Base-by-base conservation (phyloP, 352 stramenopile genomes). In the Phytophthora brassicae region DNA sequence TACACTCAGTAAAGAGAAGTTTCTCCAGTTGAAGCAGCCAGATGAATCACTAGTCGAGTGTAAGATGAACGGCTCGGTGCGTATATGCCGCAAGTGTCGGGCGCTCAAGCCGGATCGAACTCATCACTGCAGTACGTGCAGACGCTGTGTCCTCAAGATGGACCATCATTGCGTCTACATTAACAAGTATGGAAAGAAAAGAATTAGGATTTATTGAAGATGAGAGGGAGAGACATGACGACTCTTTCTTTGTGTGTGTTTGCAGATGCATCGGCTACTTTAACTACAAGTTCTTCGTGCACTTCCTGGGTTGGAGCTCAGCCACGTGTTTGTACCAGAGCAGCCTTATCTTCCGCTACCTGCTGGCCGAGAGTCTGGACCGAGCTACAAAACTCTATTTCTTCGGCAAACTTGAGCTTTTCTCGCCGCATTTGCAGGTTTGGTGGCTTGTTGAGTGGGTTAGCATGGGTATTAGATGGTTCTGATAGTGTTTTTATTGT, bases 241-340 rank as follows among this genome's bases (percentile, higher is more conserved):
- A 14, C n/a, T 14, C 12, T 33, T 33, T 49, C 20, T 31, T 11
- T 49, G n/a, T 29, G 5, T 48, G 6, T 35, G 13, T 26, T 19
- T 45, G 23, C 50, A 93, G 84, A 44, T 94, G 86, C 66, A 94
- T 95, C 59, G 86, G 86, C 9, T 91, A 88, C 64, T 84, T 88
- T 68, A 95, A 95, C 71, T 95, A 95, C 80, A 95, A 95, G 72
- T 94, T 88, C 60, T 95, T 95, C 56, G 60, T 95, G 44, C 77
- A 85, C 46, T 95, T 95, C 60, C 74, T 95, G 24, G 81, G 74
- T 26, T 95, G 84, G 84, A 90, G 81, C 44, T 56, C 84, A 0
- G 48, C 66, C 2, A 79, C 83, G 16, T 93, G 86, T 59, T 74
- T 94, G 44, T 84, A 90, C 49, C 56, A 88, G 49, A 84, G 81